Base-by-base conservation (phyloP, 2,329 filamentous ascomycete genomes). In the Graphilbum ipis-grandicollis region DNA sequence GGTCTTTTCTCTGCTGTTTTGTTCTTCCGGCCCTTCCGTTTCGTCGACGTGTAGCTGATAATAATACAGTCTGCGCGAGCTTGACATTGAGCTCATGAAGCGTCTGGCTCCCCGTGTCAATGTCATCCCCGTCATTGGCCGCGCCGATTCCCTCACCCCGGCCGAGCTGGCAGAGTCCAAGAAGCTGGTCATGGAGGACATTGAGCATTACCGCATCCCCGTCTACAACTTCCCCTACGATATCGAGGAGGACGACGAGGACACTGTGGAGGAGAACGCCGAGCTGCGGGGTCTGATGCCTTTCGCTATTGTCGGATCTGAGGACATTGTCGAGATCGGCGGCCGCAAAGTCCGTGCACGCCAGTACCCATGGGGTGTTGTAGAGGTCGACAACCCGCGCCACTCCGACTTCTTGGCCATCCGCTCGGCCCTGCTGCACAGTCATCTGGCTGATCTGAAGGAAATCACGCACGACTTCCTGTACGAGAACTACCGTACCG, bases 181-280 rank as follows among this genome's bases (percentile, higher is more conserved):
- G 76, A 98, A 96, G 71, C 74, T 98, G 43, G 86, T 98, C 54
- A 98, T 98, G 90, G 90, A 98, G 68, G 90, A 98, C 57, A 98
- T 98, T 50, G 90, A 98, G 65, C 90, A 98, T 63, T 98, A 98
- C 68, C 81, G 90, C 56, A 98, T 98, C 50, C 90, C 90, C 33
- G 88, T 98, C 47, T 98, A 98, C 74, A 98, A 98, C 73, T 98
- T 98, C 70, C 90, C 90, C 35, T 98, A 98, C 66, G 90, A 98
- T 51, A 93, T 98, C 43, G 90, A 98, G 62, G 90, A 98, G 67
- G 90, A 98, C 51, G 90, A 98, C 48, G 90, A 98, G 65, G 90
- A 98, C 54, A 98, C 90, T 1, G 88, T 98, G 17, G 90, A 98
- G 64, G 90, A 98, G 66, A 98, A 98, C 52, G 90, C 90, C 40